Conservation (phyloP, 345 rosid species). For the Erysimum cheiranthoides region DNA sequence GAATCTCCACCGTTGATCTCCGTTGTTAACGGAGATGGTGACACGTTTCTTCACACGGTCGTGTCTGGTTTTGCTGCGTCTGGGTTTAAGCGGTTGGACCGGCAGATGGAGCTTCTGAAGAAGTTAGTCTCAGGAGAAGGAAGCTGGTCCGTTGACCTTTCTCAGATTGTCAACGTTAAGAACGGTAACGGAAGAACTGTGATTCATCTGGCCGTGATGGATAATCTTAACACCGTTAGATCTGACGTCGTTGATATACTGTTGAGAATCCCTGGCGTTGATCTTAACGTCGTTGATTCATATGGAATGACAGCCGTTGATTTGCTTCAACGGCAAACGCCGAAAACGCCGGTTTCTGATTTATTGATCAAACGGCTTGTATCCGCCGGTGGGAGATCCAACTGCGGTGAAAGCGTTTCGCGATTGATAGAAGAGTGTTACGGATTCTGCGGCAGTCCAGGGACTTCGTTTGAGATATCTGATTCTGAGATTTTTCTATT, state of each 20-base stretch:
- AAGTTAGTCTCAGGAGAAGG: constrained; percentile 52
- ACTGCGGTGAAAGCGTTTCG: constrained; percentile 50
- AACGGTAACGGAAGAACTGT: constrained; percentile 80
- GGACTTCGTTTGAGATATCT: constrained; percentile 78
- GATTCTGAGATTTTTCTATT: constrained; percentile 89
- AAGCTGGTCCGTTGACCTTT: constrained; percentile 43
- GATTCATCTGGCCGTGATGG: constrained; percentile 79
- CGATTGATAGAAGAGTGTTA: constrained; percentile 64
- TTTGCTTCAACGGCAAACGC: constrained; percentile 68
- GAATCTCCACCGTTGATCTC: constrained; percentile 57
- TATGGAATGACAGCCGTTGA: constrained; percentile 84
- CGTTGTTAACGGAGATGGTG: constrained; percentile 60
- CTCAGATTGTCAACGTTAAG: constrained; percentile 61
- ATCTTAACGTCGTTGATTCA: constrained; percentile 68
- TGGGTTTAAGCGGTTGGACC: constrained; percentile 77
- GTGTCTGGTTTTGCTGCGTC: constrained; percentile 76
- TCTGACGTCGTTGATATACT: constrained; percentile 70
- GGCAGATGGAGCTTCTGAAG: constrained; percentile 75
- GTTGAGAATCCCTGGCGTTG: constrained; percentile 58
- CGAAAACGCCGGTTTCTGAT: constrained; percentile 69
- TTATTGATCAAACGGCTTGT: constrained; percentile 77
- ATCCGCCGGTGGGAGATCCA: constrained; percentile 81
- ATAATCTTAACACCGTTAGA: constrained; percentile 57
- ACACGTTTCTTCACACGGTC: constrained; percentile 87
- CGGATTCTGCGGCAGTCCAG: constrained; percentile 75